These are phyloP conservation scores for Metroxylon sagu DNA, from an alignment of 176 grass and related monocot species.

Conservation along the genomic window DNA sequence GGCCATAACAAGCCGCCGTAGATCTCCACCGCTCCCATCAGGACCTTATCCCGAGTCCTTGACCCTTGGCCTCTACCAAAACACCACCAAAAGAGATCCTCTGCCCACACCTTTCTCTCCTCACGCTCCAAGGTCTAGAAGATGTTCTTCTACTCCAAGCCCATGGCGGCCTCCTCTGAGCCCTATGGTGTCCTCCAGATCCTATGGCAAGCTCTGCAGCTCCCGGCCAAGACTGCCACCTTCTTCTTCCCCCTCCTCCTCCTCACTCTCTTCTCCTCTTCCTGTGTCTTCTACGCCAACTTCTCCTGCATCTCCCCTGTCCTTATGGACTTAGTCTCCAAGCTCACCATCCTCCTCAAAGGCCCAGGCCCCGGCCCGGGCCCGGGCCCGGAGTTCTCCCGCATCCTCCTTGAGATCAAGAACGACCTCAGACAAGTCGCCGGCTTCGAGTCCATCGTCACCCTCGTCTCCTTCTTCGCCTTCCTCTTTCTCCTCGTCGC, in stretches of 20 bases:
- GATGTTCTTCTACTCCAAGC: slow-evolving; percentile 4
- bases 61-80: too few species aligned
- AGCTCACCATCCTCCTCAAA: slow-evolving; percentile 10
- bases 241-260: slow-evolving; percentile 32
- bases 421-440: slow-evolving; percentile 14
- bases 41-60: too few species aligned
- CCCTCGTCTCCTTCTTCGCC: slow-evolving; percentile 7
- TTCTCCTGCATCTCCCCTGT: slow-evolving; percentile 12
- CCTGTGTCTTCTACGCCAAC: slow-evolving; percentile 30
- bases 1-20: too few species aligned
- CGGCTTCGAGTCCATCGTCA: not conserved
- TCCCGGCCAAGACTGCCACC: slow-evolving; percentile 6
- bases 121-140: too few species aligned
- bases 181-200: slow-evolving; percentile 19
- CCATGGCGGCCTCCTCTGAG: not conserved
- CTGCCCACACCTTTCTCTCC: too few species aligned
- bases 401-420: slow-evolving; percentile 4
- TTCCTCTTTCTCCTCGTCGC: slow-evolving; percentile 23
- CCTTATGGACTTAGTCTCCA: slow-evolving; percentile 9
- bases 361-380: not conserved
- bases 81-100: too few species aligned
- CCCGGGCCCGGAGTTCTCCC: not conserved
- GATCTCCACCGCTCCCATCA: too few species aligned
- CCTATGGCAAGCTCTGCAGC: slow-evolving; percentile 24
- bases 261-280: slow-evolving; percentile 21